These are phyloP conservation scores for Phytopythium litorale DNA, from an alignment of 352 stramenopile species.

Conservation along the genomic window DNA sequence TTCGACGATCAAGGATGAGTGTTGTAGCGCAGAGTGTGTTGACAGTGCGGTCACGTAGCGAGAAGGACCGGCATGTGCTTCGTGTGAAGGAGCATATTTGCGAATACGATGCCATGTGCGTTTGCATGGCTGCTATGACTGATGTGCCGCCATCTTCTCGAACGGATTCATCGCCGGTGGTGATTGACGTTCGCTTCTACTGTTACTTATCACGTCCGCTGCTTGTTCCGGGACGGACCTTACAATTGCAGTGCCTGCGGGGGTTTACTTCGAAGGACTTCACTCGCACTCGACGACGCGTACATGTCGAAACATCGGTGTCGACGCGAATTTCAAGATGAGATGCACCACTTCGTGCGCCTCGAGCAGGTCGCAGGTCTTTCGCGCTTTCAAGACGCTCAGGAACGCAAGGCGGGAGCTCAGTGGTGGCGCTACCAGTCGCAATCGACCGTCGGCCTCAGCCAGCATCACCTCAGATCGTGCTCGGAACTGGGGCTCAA, in stretches of 20 bases:
- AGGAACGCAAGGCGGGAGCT: constrained; percentile 1
- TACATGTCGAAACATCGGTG: background rate
- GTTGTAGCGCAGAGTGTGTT: no score
- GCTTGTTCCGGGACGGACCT: background rate
- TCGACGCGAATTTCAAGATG: constrained; percentile 1
- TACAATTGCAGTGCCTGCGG: background rate
- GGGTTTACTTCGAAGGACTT: background rate
- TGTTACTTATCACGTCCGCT: background rate
- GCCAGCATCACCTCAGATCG: background rate
- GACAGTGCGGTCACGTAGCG: no score
- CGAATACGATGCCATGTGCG: no score
- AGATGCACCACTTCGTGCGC: background rate
- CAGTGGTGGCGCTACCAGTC: background rate
- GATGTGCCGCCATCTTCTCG: background rate
- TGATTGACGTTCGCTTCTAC: background rate
- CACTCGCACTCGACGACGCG: constrained; percentile 1
- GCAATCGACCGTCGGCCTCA: background rate
- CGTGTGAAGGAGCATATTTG: no score
- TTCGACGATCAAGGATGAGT: no score
- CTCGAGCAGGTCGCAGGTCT: background rate
- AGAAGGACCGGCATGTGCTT: no score
- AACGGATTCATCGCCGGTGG: background rate
- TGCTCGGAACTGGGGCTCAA: background rate
- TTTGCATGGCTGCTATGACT: background rate
- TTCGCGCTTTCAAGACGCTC: constrained; percentile 2